Percentiles rank a stretch among this genome's conserved stretches.
phyloP scores from a whole-genome alignment of 768 basidiomycete species.

The Phylloporus arenicola region DNA sequence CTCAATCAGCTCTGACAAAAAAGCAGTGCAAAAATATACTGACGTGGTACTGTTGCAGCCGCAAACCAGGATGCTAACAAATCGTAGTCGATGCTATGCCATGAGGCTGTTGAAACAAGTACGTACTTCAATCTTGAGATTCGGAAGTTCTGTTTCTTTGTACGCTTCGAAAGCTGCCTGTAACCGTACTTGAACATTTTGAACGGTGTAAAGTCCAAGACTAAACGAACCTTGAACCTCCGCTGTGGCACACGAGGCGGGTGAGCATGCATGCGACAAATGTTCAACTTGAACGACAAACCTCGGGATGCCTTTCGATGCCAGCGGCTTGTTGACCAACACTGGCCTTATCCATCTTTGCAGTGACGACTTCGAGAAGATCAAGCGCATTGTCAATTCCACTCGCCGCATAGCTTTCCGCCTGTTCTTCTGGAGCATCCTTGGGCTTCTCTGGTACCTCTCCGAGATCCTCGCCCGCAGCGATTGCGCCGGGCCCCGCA shows the following conservation, averaged over 20 bases:
- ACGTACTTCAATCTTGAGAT: conserved; percentile 64
- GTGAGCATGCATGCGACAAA: conserved; percentile 8
- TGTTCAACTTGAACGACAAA: conserved; percentile 30
- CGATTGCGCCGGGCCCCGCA: conserved; percentile 81
- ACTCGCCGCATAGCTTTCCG: conserved; percentile 74
- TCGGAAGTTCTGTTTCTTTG: conserved; percentile 80
- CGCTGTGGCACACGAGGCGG: conserved; percentile 43
- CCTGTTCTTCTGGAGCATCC: conserved; percentile 33
- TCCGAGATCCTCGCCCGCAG: conserved; percentile 57
- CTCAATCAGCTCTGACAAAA: conserved; percentile 4
- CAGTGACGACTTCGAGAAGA: conserved; percentile 80
- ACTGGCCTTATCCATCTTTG: conserved; percentile 90
- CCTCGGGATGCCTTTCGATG: conserved; percentile 91
- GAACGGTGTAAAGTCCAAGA: neutral
- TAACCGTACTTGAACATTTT: conserved; percentile 3
- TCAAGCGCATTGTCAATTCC: conserved; percentile 91
- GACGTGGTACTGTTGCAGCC: conserved; percentile 86
- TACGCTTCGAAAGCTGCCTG: conserved; percentile 90
- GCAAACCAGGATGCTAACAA: conserved; percentile 76
- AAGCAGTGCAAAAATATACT: conserved; percentile 8
- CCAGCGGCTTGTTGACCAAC: conserved; percentile 81
- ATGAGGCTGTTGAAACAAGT: neutral
- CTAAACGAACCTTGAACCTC: conserved; percentile 69
- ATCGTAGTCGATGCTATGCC: conserved; percentile 10
- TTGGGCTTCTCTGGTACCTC: conserved; percentile 21